Evolutionary conservation across 106 monocot genomes (phyloP), one percentile per base, ranked within the genome.

Genomic region (Acanthochlamys bracteata): DNA sequence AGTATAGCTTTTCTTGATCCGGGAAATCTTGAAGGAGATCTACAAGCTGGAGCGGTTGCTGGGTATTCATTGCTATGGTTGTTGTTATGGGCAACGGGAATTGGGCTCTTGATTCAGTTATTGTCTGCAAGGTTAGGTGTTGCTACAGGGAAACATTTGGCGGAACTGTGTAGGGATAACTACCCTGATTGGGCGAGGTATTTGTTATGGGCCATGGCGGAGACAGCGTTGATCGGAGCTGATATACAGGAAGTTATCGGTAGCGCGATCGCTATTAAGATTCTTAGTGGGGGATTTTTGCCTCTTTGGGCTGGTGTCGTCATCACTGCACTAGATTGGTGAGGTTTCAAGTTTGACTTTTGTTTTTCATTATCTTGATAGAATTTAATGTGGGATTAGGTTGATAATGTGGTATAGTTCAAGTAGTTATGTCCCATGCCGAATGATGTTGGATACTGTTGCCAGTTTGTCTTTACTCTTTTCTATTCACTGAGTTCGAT

Each of bases 181-280:
- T 83, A 87, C 58, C 79, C 78, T 41, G 19, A 68, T 13, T 87
- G 86, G 86, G 74, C 83, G 11, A 24, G 70, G 12, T 17, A 74
- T 25, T 59, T 74, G 20, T 79, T 87, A 24, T 87, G 86, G 86
- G 26, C 74, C 19, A 87, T 87, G 86, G 79, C 86, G 26, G 86
- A 87, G 76, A 25, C 79, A 22, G 86, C 86, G 1, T 64, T 87
- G 14, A 83, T 87, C 47, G 86, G 86, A 17, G 82, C 86, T 57
- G 86, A 87, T 25, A 87, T 87, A 45, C 86, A 87, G 79, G 86
- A 87, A 68, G 86, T 87, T 42, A 87, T 87, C 26, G 86, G 86
- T 39, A 87, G 86, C 49, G 83, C 86, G 14, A 87, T 87, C 26
- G 86, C 86, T 39, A 87, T 87, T 53, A 83, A 83, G 42, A 83